These are phyloP conservation scores for Aphanomyces cochlioides DNA, from an alignment of 352 stramenopile genomes.

Conservation along the genomic window DNA sequence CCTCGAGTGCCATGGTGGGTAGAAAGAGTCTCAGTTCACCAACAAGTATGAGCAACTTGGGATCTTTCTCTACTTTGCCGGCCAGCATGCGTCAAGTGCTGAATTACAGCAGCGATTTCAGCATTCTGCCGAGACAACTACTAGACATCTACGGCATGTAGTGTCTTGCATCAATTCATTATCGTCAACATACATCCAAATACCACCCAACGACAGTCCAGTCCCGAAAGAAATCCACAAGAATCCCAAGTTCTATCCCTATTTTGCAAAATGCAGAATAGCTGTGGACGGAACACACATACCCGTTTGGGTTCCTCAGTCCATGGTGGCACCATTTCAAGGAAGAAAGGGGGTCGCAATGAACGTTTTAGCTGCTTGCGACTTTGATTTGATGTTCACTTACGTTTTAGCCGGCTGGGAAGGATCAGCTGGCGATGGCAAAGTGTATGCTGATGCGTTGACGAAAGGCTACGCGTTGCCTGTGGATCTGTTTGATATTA, in stretches of 20 bases:
- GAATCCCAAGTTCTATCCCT: neutral
- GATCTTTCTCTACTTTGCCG: neutral
- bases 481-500: neutral
- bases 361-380: constrained; percentile 26
- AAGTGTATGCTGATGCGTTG: constrained; percentile 7
- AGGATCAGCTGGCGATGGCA: neutral
- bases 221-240: neutral
- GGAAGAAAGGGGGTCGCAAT: constrained; percentile 29
- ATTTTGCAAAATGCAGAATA: neutral
- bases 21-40: neutral
- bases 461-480: neutral
- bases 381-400: constrained; percentile 26
- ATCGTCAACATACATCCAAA: neutral
- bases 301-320: neutral
- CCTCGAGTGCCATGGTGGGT: neutral
- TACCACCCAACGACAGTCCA: neutral
- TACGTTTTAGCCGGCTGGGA: constrained; percentile 24
- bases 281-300: constrained; percentile 13
- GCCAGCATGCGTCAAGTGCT: constrained; percentile 13
- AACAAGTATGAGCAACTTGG: neutral
- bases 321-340: constrained; percentile 8
- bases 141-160: neutral
- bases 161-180: neutral
- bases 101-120: constrained; percentile 11
- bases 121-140: neutral